Evolutionary conservation across 1,284 basidiomycete species (phyloP).

Genomic region (Ustilago vetiveriae): DNA sequence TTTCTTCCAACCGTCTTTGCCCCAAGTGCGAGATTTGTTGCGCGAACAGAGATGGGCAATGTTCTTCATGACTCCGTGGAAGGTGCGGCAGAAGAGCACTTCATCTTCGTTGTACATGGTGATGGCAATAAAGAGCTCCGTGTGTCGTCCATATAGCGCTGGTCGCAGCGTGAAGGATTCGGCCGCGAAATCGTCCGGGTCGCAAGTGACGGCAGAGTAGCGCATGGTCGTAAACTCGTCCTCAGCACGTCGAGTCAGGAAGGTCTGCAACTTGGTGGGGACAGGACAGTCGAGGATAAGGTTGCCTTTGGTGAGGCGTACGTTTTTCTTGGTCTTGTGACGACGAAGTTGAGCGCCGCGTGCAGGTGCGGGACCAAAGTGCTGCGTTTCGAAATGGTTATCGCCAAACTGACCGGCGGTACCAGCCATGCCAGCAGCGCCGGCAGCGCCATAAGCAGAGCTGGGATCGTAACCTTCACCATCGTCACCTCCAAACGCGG

Average conservation of each 20-base stretch:
- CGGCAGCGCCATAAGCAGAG: not conserved
- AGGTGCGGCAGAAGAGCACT: conserved; percentile 86
- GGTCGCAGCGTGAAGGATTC: conserved; percentile 86
- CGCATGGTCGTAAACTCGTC: conserved; percentile 83
- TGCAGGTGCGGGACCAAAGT: conserved; percentile 63
- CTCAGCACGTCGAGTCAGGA: conserved; percentile 81
- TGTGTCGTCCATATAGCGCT: conserved; percentile 80
- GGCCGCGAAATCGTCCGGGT: conserved; percentile 86
- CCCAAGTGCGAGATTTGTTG: conserved; percentile 95
- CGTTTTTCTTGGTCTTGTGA: conserved; percentile 68
- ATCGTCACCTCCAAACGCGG: conserved; percentile 18
- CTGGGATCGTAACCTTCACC: conserved; percentile 5
- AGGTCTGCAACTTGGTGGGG: conserved; percentile 63
- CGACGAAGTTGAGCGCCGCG: conserved; percentile 62
- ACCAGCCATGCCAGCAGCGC: not conserved
- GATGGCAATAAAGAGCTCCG: conserved; percentile 82
- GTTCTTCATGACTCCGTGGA: conserved; percentile 89
- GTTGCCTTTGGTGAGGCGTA: conserved; percentile 67
- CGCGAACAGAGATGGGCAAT: conserved; percentile 77
- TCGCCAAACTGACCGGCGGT: conserved; percentile 16
- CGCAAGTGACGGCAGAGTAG: conserved; percentile 64
- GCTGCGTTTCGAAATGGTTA: conserved; percentile 55
- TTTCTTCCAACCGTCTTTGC: conserved; percentile 95
- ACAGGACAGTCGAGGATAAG: conserved; percentile 67
- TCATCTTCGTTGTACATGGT: conserved; percentile 96